Conservation (phyloP, 768 basidiomycete species). For the Cyclocybe aegerita region DNA sequence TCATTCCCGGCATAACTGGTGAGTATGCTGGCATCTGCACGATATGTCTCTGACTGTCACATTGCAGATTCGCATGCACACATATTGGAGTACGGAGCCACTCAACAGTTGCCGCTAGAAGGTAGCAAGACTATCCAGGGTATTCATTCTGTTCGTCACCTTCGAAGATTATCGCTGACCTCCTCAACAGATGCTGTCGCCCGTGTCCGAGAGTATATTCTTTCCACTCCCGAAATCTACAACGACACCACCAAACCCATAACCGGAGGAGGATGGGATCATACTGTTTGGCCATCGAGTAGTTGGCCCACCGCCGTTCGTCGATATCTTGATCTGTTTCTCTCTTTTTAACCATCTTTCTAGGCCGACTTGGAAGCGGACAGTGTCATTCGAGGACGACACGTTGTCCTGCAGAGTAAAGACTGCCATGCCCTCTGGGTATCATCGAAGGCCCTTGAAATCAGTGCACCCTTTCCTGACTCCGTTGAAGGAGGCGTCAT, state of each 20-base stretch:
- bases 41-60: neutral
- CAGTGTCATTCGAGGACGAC: conserved; percentile 62
- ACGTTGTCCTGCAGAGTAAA: conserved; percentile 78
- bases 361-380: conserved; percentile 76
- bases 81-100: conserved; percentile 76
- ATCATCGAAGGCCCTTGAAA: conserved; percentile 57
- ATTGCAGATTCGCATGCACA: conserved; percentile 76
- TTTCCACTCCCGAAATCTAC: conserved; percentile 53
- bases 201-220: conserved; percentile 61
- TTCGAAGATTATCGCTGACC: no score
- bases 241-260: conserved; percentile 62
- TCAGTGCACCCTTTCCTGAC: conserved; percentile 62
- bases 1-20: conserved; percentile 77
- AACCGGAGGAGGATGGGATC: conserved; percentile 89
- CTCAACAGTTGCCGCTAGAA: conserved; percentile 61
- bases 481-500: conserved; percentile 80
- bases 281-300: conserved; percentile 66
- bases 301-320: conserved; percentile 71
- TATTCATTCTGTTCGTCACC: conserved; percentile 11
- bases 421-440: conserved; percentile 93
- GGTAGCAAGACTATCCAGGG: conserved; percentile 61
- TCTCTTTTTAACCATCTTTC: neutral
- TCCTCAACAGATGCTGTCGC: conserved; percentile 53
- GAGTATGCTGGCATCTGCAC: conserved; percentile 20
- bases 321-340: conserved; percentile 7